Evolutionary conservation across 139 green algal genomes (phyloP).

Genomic region (Pleodorina starrii): DNA sequence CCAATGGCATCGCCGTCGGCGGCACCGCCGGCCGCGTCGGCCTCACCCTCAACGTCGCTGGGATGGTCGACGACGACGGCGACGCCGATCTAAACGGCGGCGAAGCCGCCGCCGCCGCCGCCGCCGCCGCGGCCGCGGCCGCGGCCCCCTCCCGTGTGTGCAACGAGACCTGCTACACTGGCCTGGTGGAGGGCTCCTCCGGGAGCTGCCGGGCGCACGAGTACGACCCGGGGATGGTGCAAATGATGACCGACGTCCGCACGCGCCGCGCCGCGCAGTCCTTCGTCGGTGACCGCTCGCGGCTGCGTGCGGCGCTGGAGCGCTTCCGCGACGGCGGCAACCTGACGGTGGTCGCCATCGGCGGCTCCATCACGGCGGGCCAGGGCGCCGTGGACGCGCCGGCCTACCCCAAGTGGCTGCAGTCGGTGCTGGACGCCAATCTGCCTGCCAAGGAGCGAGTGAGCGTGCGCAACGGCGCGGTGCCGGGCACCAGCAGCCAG

Average conservation of each 20-base stretch:
- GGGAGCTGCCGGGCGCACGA: not conserved
- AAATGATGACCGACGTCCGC: constrained; percentile 12
- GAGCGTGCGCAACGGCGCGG: constrained; percentile 49
- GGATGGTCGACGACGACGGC: not conserved
- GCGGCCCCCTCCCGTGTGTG: not conserved
- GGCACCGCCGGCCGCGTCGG: not conserved
- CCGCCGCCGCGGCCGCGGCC: not conserved
- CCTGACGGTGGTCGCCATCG: constrained; percentile 20
- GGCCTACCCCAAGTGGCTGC: constrained; percentile 14
- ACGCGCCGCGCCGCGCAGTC: not conserved
- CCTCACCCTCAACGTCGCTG: not conserved
- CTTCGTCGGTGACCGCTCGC: constrained; percentile 3
- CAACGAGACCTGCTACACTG: not conserved
- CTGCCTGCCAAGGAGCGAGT: not conserved
- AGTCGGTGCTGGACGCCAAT: not conserved
- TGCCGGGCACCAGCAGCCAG: constrained; percentile 49
- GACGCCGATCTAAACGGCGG: not conserved
- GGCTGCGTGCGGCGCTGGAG: constrained; percentile 32
- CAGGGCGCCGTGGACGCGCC: constrained; percentile 45
- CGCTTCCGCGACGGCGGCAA: constrained; percentile 34
- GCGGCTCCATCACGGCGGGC: constrained; percentile 45
- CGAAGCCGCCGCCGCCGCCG: not conserved
- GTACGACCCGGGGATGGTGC: constrained; percentile 23
- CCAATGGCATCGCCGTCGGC: not conserved
- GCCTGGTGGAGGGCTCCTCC: not conserved